Conservation (phyloP, 2,329 filamentous ascomycete species). For the Fusarium scirpi region DNA sequence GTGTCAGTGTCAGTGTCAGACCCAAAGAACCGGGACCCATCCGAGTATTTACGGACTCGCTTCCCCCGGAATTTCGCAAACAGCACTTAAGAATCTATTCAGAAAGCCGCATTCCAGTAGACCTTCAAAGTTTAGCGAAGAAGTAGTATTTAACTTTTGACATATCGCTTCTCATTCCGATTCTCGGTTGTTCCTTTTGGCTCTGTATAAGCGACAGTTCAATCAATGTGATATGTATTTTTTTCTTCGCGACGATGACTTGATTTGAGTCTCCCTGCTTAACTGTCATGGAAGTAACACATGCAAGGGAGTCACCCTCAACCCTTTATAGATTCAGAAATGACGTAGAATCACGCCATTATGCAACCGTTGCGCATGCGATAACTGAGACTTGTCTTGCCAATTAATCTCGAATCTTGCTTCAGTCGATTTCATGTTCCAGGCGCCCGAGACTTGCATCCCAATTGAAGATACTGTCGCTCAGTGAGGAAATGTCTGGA, state of each 20-base stretch:
- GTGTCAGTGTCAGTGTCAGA: not conserved
- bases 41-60: not conserved
- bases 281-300: not conserved
- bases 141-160: not conserved
- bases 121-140: not conserved
- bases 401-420: not conserved
- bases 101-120: conserved; percentile 21
- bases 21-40: conserved; percentile 19
- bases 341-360: conserved; percentile 7
- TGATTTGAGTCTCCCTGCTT: conserved; percentile 26
- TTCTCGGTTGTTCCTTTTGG: not conserved
- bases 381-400: conserved; percentile 10
- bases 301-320: conserved; percentile 21
- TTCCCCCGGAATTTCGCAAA: conserved; percentile 18
- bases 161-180: conserved; percentile 4
- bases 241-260: not conserved
- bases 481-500: conserved; percentile 8
- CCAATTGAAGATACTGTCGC: not conserved
- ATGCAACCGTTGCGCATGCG: not conserved
- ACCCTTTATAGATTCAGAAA: too few relatives aligned
- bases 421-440: conserved; percentile 8
- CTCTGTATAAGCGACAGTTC: too few relatives aligned
- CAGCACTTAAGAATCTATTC: conserved; percentile 6
- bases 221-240: not conserved
- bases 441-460: conserved; percentile 37